Base-by-base conservation (phyloP, 345 rosid genomes). In the Corchorus capsularis region DNA sequence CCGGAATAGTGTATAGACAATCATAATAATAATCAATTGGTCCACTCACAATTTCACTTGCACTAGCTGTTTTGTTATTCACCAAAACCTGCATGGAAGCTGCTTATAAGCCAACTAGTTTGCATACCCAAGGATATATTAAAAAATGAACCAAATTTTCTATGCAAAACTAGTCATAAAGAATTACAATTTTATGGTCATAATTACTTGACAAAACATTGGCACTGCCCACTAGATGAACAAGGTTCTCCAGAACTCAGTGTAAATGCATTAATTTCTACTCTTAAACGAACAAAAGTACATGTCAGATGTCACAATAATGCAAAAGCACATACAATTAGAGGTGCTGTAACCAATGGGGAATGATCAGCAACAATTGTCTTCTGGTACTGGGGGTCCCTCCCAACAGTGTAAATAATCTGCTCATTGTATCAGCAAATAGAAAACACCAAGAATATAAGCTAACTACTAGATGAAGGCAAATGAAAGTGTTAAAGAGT, bases 11-110 rank as follows among this genome's bases (percentile, higher is more conserved):
- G 43, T 62, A 67, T 32, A 56, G 64, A 46, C 16, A 19, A 55
- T 9, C 22, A 61, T 17, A 76, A 63, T 56, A 67, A 49, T 20
- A 37, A 9, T 19, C 19, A 47, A 72, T 75, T 34, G 52, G 75
- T 65, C 46, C 8, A 73, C 96, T 88, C 81, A 95, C 98, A 75
- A 95, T 95, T 87, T 95, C 99, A 86, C 99, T 95, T 7, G 98
- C 97, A 78, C 97, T 92, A 37, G 98, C 98, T 46, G 99, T 95
- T 84, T 82, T 95, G 83, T 82, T 86, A 83, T 95, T 95, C 73
- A 93, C 98, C 89, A 95, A 86, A 77, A 93, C 91, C 99, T 93
- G 88, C 78, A 77, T 11, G 22, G 34, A 63, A 63, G 22, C 52
- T 37, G 54, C 57, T 41, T 56, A 72, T 72, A 47, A 59, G 54